A percentile compares a stretch with the other conserved stretches of the same genome.
Evolutionary conservation across 1,139 yeast genomes (phyloP).

Genomic region (Taphrina wiesneri): DNA sequence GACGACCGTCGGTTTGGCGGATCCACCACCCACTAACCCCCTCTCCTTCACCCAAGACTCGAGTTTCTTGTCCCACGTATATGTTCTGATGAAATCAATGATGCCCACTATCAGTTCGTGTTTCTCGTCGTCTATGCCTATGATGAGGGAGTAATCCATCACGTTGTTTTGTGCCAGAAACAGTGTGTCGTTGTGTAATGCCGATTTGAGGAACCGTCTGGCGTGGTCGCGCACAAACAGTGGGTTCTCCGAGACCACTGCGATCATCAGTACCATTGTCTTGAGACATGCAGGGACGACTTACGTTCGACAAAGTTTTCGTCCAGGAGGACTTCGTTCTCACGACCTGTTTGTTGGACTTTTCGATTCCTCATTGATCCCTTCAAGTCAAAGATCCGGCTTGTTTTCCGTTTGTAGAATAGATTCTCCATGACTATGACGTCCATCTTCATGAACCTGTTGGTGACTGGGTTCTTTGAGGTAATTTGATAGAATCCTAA

Average conservation of each 20-base stretch:
- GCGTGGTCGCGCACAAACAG: conserved; percentile 91
- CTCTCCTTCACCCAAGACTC: conserved; percentile 98
- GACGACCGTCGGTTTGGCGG: conserved; percentile 93
- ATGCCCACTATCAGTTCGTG: conserved; percentile 84
- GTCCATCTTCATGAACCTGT: conserved; percentile 80
- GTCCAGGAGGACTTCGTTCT: conserved; percentile 88
- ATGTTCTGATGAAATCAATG: conserved; percentile 82
- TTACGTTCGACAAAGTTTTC: conserved; percentile 92
- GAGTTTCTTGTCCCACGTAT: conserved; percentile 97
- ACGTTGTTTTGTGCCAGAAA: conserved; percentile 96
- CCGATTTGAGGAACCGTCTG: conserved; percentile 78
- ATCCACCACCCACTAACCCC: conserved; percentile 80
- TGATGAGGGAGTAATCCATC: conserved; percentile 95
- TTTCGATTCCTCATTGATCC: conserved; percentile 98
- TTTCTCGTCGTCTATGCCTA: conserved; percentile 78
- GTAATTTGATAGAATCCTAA: conserved; percentile 95
- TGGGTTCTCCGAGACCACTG: conserved; percentile 81
- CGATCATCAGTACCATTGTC: conserved; percentile 42
- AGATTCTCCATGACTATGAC: conserved; percentile 94
- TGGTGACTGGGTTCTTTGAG: conserved; percentile 72
- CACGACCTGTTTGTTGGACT: conserved; percentile 93
- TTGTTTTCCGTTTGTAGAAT: conserved; percentile 78
- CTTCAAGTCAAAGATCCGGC: conserved; percentile 88
- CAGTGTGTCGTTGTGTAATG: conserved; percentile 90
- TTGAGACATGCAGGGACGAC: background rate